Base-by-base conservation (phyloP, 2,329 filamentous ascomycete species). In the Ophiocordyceps camponoti-saundersi region DNA sequence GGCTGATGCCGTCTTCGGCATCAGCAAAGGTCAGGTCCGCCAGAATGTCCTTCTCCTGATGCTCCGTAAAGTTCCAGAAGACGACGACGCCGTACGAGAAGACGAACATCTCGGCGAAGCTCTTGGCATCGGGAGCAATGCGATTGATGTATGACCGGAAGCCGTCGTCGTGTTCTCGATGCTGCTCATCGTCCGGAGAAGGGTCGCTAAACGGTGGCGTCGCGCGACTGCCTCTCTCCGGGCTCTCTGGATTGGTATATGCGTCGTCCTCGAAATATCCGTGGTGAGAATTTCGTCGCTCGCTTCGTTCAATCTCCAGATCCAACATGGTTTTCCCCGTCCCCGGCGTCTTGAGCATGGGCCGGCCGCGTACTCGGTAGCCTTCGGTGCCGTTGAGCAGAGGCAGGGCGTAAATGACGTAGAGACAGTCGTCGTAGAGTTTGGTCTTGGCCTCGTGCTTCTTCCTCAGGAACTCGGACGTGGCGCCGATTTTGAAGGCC, bases 1-100 rank as follows among this genome's bases (percentile, higher is more conserved):
- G 73, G 12, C 82, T 77, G 18, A 66, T 59, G 44, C 75, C 72
- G 18, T 73, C 74, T 49, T 82, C 77, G 47, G 76, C 79, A 53
- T 80, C 77, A 12, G 85, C 85, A 65, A 98, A 96, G 1, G 88
- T 92, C 47, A 98, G 70, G 62, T 98, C 92, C 39, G 92, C 92
- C 21, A 98, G 75, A 44, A 96, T 86, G 56, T 95, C 89, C 64
- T 95, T 95, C 62, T 98, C 92, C 61, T 98, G 92, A 53, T 82
- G 77, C 62, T 95, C 89, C 12, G 86, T 90, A 56, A 98, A 95
- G 62, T 98, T 98, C 92, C 92, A 98, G 61, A 98, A 95, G 6
- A 98, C 92, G 0, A 92, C 90, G 1, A 98, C 90, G 20, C 92
- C 92, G 59, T 98, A 98, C 16, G 85, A 90, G 63, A 93, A 96